Percentiles rank a stretch among this genome's conserved stretches.
These are phyloP conservation scores for Alternaria sp. DNA, from an alignment of 2,329 filamentous ascomycete genomes.

Conservation along the genomic window DNA sequence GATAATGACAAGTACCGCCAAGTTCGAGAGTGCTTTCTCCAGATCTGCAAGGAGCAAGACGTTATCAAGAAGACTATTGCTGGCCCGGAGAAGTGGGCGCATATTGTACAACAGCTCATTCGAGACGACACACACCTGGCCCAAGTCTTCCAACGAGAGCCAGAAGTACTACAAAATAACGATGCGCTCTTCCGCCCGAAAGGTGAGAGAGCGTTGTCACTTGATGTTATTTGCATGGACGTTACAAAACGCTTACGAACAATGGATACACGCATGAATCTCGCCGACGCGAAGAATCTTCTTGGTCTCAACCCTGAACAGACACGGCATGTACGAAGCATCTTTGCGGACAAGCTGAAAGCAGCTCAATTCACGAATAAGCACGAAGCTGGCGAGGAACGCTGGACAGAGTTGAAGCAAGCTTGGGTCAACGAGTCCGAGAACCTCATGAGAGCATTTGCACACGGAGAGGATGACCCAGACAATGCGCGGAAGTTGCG, in stretches of 20 bases:
- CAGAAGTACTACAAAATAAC: slow-evolving; percentile 60
- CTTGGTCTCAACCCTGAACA: slow-evolving; percentile 74
- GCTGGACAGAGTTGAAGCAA: slow-evolving; percentile 75
- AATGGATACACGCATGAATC: slow-evolving; percentile 70
- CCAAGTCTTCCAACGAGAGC: slow-evolving; percentile 64
- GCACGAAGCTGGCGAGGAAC: slow-evolving; percentile 73
- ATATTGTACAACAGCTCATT: slow-evolving; percentile 72
- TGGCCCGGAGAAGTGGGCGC: slow-evolving; percentile 76
- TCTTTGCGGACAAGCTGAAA: slow-evolving; percentile 72
- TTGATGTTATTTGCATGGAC: slow-evolving; percentile 82
- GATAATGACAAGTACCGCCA: slow-evolving; percentile 69
- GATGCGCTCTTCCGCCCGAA: slow-evolving; percentile 41
- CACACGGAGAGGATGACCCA: slow-evolving; percentile 61
- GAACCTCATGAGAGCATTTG: slow-evolving; percentile 64
- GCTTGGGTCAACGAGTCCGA: slow-evolving; percentile 70
- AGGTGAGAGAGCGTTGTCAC: slow-evolving; percentile 70
- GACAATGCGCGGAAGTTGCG: slow-evolving; percentile 65
- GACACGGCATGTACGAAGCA: slow-evolving; percentile 69
- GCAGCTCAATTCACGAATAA: slow-evolving; percentile 75
- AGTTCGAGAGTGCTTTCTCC: slow-evolving; percentile 71
- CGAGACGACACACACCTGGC: slow-evolving; percentile 71
- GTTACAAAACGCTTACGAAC: slow-evolving; percentile 81
- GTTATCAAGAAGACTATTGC: slow-evolving; percentile 80
- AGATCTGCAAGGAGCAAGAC: slow-evolving; percentile 71
- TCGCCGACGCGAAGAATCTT: slow-evolving; percentile 76